Conservation (phyloP, 169 alveolate genomes). For the Plasmodium sp. region DNA sequence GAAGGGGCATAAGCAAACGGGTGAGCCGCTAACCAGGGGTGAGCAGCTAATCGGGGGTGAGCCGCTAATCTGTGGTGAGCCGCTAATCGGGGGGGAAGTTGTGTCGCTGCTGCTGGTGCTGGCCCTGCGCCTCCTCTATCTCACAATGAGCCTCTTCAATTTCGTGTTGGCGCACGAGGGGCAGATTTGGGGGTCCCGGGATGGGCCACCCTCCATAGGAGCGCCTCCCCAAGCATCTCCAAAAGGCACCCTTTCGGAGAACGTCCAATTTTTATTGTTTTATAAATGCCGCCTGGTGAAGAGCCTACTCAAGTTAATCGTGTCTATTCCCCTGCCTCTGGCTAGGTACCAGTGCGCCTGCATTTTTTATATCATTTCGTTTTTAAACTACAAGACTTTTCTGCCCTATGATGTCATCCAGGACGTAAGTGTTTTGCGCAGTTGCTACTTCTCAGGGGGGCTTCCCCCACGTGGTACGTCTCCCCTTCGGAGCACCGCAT, state of each 20-base stretch:
- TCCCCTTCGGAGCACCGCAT: not conserved
- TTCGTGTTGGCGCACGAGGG: slow-evolving; percentile 5
- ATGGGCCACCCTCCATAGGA: not conserved
- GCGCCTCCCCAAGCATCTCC: not conserved
- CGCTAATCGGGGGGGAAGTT: slow-evolving; percentile 8
- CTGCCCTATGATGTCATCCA: slow-evolving; percentile 19
- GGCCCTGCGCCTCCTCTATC: slow-evolving; percentile 37
- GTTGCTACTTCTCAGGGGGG: not conserved
- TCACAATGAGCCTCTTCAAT: slow-evolving; percentile 22
- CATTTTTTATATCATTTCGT: slow-evolving; percentile 25
- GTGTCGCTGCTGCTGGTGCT: slow-evolving; percentile 8
- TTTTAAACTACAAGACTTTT: slow-evolving; percentile 31
- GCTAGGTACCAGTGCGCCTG: slow-evolving; percentile 34
- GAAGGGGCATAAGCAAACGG: not conserved
- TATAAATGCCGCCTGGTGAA: slow-evolving; percentile 36
- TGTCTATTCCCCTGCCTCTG: slow-evolving; percentile 32
- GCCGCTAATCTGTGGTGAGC: not conserved
- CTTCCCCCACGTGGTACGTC: not conserved
- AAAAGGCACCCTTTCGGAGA: not conserved
- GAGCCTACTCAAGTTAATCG: slow-evolving; percentile 26
- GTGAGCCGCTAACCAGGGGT: not conserved
- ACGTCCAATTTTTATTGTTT: slow-evolving; percentile 30
- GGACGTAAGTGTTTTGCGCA: slow-evolving; percentile 24
- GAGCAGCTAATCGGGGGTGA: slow-evolving; percentile 1
- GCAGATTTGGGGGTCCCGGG: not conserved